Percentiles rank a stretch among this genome's conserved stretches.
These are phyloP conservation scores for Parachaetomium inaequale DNA, from an alignment of 495 filamentous ascomycete genomes.

Conservation along the genomic window DNA sequence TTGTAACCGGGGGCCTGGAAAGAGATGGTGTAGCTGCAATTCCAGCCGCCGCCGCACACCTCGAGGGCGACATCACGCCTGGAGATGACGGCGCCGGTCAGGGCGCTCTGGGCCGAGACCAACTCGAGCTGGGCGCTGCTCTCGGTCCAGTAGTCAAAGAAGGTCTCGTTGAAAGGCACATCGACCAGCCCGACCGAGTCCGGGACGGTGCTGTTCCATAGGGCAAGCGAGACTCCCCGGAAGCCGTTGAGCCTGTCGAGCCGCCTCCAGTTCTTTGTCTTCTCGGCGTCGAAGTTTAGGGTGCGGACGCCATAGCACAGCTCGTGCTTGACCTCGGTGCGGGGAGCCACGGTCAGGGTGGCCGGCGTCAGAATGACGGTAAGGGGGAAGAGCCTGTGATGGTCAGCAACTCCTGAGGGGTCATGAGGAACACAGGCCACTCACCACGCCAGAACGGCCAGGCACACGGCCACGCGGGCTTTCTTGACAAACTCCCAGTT, in stretches of 20 bases:
- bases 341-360: constrained; percentile 27
- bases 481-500: constrained; percentile 35
- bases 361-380: constrained; percentile 30
- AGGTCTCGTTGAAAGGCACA: constrained; percentile 26
- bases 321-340: constrained; percentile 7
- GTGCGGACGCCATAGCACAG: constrained; percentile 26
- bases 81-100: constrained; percentile 18
- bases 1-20: constrained; percentile 31
- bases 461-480: constrained; percentile 30
- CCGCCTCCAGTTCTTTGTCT: constrained; percentile 27
- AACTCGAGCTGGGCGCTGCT: constrained; percentile 16
- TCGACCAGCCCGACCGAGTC: constrained; percentile 5
- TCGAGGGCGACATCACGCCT: constrained; percentile 23
- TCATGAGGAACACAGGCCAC: neutral
- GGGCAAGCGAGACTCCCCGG: constrained; percentile 21
- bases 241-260: constrained; percentile 18
- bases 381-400: constrained; percentile 28
- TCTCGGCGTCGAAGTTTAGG: constrained; percentile 31
- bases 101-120: constrained; percentile 14
- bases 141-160: constrained; percentile 32
- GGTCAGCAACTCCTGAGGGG: too few species aligned
- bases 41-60: constrained; percentile 31
- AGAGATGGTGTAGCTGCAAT: constrained; percentile 31
- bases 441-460: constrained; percentile 34
- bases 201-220: constrained; percentile 27